A percentile compares a stretch with the other conserved stretches of the same genome.
Evolutionary conservation across 2,329 filamentous ascomycete genomes (phyloP).

Genomic region (Botrytis aclada): DNA sequence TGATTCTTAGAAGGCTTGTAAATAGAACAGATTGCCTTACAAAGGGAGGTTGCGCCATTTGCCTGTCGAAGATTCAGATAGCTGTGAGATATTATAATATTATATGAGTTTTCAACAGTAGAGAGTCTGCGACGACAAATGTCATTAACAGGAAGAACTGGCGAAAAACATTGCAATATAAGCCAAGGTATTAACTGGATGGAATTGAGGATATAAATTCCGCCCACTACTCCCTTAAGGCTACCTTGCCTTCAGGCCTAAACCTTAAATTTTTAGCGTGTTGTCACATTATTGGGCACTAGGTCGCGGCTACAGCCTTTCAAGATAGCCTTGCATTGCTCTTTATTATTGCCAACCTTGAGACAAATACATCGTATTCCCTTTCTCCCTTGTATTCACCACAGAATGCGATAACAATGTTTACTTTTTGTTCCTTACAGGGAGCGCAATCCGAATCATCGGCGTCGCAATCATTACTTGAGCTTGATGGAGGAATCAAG

Average conservation of each 20-base stretch:
- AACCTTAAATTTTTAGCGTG: conserved; percentile 18
- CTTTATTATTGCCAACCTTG: not conserved
- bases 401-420: conserved; percentile 59
- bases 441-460: conserved; percentile 84
- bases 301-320: conserved; percentile 18
- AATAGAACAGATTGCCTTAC: conserved; percentile 21
- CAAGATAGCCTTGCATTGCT: conserved; percentile 5
- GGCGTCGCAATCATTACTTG: conserved; percentile 91
- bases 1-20: not conserved
- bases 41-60: conserved; percentile 20
- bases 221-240: conserved; percentile 11
- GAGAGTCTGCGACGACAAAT: not conserved
- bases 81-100: conserved; percentile 12
- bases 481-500: conserved; percentile 95
- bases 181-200: not conserved
- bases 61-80: conserved; percentile 14
- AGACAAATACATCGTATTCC: not conserved
- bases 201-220: conserved; percentile 17
- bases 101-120: not conserved
- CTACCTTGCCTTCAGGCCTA: conserved; percentile 18
- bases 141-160: conserved; percentile 5
- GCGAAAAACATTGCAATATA: conserved; percentile 2
- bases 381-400: not conserved
- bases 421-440: conserved; percentile 89
- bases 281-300: not conserved